Percentiles rank a stretch among this genome's conserved stretches.
These are phyloP conservation scores for Dacryopinax primogenitus DNA, from an alignment of 768 basidiomycete genomes.

Conservation along the genomic window DNA sequence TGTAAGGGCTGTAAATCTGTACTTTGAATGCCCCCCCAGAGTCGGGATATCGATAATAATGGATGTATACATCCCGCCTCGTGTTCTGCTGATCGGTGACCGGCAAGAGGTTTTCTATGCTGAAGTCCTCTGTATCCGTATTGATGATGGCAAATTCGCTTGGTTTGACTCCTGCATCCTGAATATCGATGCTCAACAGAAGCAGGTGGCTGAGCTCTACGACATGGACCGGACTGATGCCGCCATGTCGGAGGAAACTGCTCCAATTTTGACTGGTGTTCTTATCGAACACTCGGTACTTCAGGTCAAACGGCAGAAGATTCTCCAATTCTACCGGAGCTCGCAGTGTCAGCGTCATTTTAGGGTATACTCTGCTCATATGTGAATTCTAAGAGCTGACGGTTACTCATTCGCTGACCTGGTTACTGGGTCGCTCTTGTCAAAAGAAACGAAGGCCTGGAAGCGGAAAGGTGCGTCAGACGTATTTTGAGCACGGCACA, in stretches of 20 bases:
- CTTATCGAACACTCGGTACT: conserved; percentile 96
- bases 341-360: conserved; percentile 69
- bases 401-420: conserved; percentile 37
- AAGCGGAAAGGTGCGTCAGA: conserved; percentile 85
- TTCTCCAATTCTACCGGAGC: conserved; percentile 96
- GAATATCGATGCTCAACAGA: conserved; percentile 69
- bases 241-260: conserved; percentile 84
- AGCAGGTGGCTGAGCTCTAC: conserved; percentile 85
- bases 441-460: conserved; percentile 78
- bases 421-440: conserved; percentile 41
- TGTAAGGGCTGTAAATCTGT: conserved; percentile 82
- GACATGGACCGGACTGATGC: conserved; percentile 91
- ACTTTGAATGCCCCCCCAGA: conserved; percentile 94
- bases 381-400: neutral
- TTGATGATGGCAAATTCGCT: conserved; percentile 98
- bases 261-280: conserved; percentile 87
- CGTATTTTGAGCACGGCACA: conserved; percentile 68
- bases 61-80: conserved; percentile 69
- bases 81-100: conserved; percentile 61
- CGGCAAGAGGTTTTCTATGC: conserved; percentile 56
- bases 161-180: conserved; percentile 82
- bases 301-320: conserved; percentile 80
- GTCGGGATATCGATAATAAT: conserved; percentile 73
- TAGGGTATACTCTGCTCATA: conserved; percentile 78
- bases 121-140: conserved; percentile 84